Evolutionary conservation across 257 asterid species (phyloP), one percentile per base, ranked within the genome.

Genomic region (Hygrophila difformis): DNA sequence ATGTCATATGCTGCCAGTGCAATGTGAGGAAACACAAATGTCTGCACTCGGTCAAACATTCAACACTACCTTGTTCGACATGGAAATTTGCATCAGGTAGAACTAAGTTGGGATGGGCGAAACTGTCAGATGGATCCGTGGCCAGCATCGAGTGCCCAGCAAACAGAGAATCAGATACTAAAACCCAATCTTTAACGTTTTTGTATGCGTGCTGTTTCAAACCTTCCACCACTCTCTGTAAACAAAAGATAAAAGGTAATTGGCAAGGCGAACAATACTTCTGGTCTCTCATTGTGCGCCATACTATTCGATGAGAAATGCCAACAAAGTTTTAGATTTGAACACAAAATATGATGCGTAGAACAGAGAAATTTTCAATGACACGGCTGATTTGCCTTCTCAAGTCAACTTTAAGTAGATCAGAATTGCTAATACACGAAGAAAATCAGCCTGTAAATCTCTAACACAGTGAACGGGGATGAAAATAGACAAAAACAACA

Each of bases 1-100:
- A n/a, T n/a, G n/a, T n/a, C n/a, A n/a, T n/a, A n/a, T n/a, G n/a
- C n/a, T n/a, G n/a, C n/a, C n/a, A n/a, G n/a, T n/a, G n/a, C n/a
- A n/a, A n/a, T n/a, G n/a, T n/a, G n/a, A n/a, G n/a, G n/a, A n/a
- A n/a, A n/a, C n/a, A n/a, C n/a, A n/a, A 26, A 26, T 26, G 31
- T 26, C 8, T 26, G 31, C 31, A 26, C 7, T 26, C 8, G n/a
- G n/a, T n/a, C n/a, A n/a, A n/a, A n/a, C 31, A 26, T 39, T 48
- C 24, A n/a, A n/a, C n/a, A 21, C 56, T 65, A 86, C 96, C 96
- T 52, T 66, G 76, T 50, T 67, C 75, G n/a, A n/a, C n/a, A 1
- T 28, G 75, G 47, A 68, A 70, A 58, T 46, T 45, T 50, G 59
- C 47, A 31, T 53, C 73, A 54, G 51, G 78, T 43, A 65, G 60